These are phyloP conservation scores for Apiospora phragmitis DNA, from an alignment of 2,329 filamentous ascomycete genomes.

Conservation along the genomic window DNA sequence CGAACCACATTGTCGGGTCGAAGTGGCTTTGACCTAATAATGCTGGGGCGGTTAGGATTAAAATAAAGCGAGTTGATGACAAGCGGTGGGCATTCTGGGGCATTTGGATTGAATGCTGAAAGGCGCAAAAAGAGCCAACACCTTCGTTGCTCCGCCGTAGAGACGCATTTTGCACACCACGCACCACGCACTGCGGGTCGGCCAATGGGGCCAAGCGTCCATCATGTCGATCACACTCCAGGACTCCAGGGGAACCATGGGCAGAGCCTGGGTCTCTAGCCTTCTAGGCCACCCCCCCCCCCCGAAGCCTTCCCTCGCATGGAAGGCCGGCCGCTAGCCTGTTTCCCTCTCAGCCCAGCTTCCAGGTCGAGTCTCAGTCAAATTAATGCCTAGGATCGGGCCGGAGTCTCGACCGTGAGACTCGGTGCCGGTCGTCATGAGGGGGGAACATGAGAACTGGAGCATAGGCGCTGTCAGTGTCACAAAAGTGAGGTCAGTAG, in stretches of 20 bases:
- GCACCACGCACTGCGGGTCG: neutral
- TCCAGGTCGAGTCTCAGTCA: neutral
- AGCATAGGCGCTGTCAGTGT: conserved; percentile 3
- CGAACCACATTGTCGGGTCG: neutral
- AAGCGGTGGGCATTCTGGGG: neutral
- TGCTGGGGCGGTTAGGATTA: neutral
- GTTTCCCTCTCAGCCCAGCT: neutral
- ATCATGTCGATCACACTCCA: neutral
- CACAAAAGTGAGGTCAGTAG: neutral
- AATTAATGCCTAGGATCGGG: neutral
- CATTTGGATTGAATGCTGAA: conserved; percentile 1
- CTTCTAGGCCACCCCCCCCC: neutral
- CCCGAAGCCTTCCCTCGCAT: neutral
- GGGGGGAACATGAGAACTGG: neutral
- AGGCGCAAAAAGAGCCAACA: neutral
- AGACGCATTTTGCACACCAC: neutral
- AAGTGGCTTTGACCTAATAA: neutral
- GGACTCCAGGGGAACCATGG: conserved; percentile 6
- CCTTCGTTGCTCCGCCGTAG: neutral
- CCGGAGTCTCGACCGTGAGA: neutral
- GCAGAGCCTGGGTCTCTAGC: neutral
- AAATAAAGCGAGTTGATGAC: neutral
- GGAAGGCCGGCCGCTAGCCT: neutral
- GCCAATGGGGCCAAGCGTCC: neutral
- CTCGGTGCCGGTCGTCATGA: conserved; percentile 1